phyloP scores from a whole-genome alignment of 2,329 filamentous ascomycete genomes.

The Sporothrix globosa region DNA sequence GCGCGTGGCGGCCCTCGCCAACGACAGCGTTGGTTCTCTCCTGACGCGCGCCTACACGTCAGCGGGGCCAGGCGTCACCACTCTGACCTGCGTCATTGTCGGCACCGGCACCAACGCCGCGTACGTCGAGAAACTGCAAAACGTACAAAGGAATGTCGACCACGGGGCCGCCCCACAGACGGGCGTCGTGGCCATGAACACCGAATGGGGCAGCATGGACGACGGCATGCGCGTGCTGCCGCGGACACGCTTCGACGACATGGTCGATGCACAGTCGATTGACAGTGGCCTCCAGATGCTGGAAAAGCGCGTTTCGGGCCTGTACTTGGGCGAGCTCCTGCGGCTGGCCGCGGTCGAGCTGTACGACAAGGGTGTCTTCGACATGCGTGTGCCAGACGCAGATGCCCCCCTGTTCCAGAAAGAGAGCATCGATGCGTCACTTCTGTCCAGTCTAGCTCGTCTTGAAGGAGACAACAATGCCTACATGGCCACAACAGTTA shows the following conservation, averaged over 20 bases:
- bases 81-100: constrained; percentile 85
- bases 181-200: constrained; percentile 95
- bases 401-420: not conserved
- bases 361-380: not conserved
- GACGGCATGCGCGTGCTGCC: constrained; percentile 86
- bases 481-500: not conserved
- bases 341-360: constrained; percentile 72
- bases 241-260: constrained; percentile 77
- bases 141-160: constrained; percentile 51
- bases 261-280: constrained; percentile 75
- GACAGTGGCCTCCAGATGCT: constrained; percentile 98
- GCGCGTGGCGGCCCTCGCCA: constrained; percentile 92
- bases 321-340: constrained; percentile 95
- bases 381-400: constrained; percentile 47
- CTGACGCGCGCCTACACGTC: constrained; percentile 91
- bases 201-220: constrained; percentile 97
- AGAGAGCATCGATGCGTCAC: constrained; percentile 22
- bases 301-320: constrained; percentile 96
- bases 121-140: constrained; percentile 89
- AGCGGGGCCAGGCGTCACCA: constrained; percentile 69
- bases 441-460: constrained; percentile 26
- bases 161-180: constrained; percentile 47
- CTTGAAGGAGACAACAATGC: no score
- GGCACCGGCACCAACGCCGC: constrained; percentile 96
- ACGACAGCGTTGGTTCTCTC: constrained; percentile 94